A percentile compares a stretch with the other conserved stretches of the same genome.
Conservation (phyloP, 2,329 filamentous ascomycete genomes). For the Arthroderma sp. region DNA sequence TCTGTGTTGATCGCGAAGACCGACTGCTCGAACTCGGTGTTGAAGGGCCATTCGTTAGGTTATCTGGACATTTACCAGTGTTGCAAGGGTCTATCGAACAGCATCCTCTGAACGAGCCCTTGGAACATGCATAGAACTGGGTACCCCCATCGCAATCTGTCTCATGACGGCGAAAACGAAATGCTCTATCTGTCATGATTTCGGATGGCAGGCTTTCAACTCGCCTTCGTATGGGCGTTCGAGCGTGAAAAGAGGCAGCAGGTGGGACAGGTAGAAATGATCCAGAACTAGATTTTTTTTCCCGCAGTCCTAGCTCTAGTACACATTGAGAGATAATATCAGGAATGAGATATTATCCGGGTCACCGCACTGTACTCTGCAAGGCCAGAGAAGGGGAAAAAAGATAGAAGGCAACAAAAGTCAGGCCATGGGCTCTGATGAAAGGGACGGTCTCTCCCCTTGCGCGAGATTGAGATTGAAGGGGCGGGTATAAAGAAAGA, state of each 20-base stretch:
- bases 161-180: background rate
- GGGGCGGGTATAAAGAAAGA: background rate
- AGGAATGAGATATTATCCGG: background rate
- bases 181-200: background rate
- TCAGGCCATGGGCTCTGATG: background rate
- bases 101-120: slow-evolving; percentile 12
- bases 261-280: background rate
- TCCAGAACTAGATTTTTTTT: background rate
- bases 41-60: background rate
- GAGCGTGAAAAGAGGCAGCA: background rate
- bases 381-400: background rate
- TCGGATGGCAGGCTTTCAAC: background rate
- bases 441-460: background rate
- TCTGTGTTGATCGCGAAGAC: background rate
- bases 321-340: background rate
- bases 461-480: background rate
- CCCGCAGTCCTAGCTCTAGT: background rate
- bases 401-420: background rate
- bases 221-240: background rate
- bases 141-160: background rate
- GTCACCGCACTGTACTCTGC: background rate
- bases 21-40: background rate
- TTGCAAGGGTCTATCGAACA: slow-evolving; percentile 12
- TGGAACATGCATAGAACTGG: slow-evolving; percentile 10
- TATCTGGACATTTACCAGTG: slow-evolving; percentile 4